phyloP scores from a whole-genome alignment of 345 rosid genomes.

The Acer negundo region DNA sequence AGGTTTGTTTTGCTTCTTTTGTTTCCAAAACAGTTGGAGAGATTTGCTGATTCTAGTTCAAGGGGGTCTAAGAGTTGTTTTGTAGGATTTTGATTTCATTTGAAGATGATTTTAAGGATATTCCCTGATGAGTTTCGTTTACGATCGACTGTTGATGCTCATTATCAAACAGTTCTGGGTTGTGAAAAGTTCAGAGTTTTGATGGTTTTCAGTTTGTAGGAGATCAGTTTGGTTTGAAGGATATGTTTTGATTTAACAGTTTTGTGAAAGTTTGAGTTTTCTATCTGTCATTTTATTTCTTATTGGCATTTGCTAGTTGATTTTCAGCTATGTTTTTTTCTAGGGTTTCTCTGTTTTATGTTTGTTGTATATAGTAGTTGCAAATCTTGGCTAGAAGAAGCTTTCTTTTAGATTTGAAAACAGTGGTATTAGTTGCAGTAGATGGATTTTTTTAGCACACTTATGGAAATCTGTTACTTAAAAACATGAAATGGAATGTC shows the following conservation, averaged over 20 bases:
- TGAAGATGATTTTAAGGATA: conserved; percentile 7
- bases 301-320: not conserved
- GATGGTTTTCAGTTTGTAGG: not conserved
- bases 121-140: not conserved
- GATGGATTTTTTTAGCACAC: too few species aligned
- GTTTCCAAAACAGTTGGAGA: conserved; percentile 8
- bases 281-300: not conserved
- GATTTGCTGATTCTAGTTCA: conserved; percentile 1
- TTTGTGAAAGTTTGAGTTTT: not conserved
- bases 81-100: conserved; percentile 6
- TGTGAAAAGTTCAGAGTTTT: not conserved
- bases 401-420: conserved; percentile 3
- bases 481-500: conserved; percentile 6
- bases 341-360: conserved; percentile 10
- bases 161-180: not conserved
- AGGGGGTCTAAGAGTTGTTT: conserved; percentile 1
- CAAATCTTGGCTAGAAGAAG: not conserved
- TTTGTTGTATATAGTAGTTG: not conserved
- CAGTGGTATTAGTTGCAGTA: not conserved
- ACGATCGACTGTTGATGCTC: too few species aligned
- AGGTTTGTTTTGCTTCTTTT: not conserved
- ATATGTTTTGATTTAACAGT: conserved; percentile 14
- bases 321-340: conserved; percentile 15
- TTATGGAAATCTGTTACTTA: conserved; percentile 5
- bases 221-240: conserved; percentile 18